phyloP scores from a whole-genome alignment of 805 yeast species.

The Schwanniomyces sp. region DNA sequence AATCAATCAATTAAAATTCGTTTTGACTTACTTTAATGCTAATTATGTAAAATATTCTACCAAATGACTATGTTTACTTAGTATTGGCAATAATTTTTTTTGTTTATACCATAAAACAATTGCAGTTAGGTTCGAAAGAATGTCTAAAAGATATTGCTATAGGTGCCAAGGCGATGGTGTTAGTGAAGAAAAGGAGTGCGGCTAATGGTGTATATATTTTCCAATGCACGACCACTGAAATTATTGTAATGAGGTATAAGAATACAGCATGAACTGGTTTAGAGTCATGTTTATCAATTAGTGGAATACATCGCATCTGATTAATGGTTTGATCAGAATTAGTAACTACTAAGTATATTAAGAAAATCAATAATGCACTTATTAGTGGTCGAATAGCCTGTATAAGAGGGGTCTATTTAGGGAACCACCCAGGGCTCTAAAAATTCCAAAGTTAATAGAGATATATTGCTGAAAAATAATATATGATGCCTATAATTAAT shows the following conservation, averaged over 20 bases:
- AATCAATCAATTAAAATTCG: neutral
- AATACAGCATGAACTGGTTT: neutral
- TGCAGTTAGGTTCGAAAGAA: neutral
- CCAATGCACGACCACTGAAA: neutral
- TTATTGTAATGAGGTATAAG: neutral
- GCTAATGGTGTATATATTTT: neutral
- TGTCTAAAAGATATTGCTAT: neutral
- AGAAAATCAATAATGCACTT: too few relatives aligned
- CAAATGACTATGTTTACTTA: neutral
- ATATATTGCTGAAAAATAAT: too few relatives aligned
- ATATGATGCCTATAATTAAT: too few relatives aligned
- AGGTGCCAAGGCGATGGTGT: slow-evolving; percentile 1
- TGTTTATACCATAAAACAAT: neutral
- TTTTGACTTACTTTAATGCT: neutral
- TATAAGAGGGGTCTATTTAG: too few relatives aligned
- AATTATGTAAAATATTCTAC: neutral
- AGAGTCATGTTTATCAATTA: neutral
- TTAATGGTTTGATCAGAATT: too few relatives aligned
- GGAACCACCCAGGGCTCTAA: too few relatives aligned
- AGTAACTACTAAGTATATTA: too few relatives aligned
- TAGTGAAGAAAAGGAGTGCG: slow-evolving; percentile 1
- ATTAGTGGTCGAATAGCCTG: too few relatives aligned
- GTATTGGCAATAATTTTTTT: neutral
- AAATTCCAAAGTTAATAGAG: too few relatives aligned
- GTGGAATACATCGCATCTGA: too few relatives aligned